Evolutionary conservation across 768 basidiomycete genomes (phyloP).

Genomic region (Kwoniella pini): DNA sequence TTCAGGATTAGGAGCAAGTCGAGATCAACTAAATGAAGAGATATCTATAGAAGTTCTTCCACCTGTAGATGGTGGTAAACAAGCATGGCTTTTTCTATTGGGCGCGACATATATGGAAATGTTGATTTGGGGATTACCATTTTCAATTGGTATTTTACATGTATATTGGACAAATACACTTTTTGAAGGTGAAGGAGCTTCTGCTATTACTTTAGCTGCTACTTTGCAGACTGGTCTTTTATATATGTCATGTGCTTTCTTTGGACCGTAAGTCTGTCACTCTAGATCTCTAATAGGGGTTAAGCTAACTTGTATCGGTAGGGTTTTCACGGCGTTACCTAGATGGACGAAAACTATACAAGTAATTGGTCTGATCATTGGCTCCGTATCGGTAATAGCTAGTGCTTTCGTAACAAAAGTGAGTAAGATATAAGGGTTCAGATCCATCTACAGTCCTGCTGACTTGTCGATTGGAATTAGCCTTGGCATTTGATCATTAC

Average conservation of each 20-base stretch:
- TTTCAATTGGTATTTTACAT: conserved; percentile 48
- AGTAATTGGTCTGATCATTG: conserved; percentile 29
- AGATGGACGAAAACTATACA: conserved; percentile 28
- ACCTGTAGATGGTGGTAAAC: conserved; percentile 33
- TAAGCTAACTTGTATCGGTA: not conserved
- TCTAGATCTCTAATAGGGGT: not conserved
- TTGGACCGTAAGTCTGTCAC: conserved; percentile 42
- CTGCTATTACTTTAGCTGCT: conserved; percentile 42
- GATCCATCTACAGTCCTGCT: too few species aligned
- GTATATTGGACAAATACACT: conserved; percentile 43
- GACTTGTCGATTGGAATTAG: conserved; percentile 13
- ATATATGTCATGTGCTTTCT: conserved; percentile 37
- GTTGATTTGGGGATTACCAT: conserved; percentile 48
- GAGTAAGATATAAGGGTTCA: not conserved
- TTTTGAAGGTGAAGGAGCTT: conserved; percentile 32
- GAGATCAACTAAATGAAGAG: conserved; percentile 3
- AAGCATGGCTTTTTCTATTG: conserved; percentile 44
- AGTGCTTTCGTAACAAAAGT: conserved; percentile 45
- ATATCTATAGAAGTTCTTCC: conserved; percentile 12
- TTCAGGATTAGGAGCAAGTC: not conserved
- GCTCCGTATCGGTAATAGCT: conserved; percentile 26
- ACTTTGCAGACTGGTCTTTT: conserved; percentile 46
- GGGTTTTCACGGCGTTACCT: conserved; percentile 35
- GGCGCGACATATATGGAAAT: conserved; percentile 44
- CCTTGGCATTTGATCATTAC: conserved; percentile 50